phyloP scores from a whole-genome alignment of 345 rosid genomes.

The Populus alba region DNA sequence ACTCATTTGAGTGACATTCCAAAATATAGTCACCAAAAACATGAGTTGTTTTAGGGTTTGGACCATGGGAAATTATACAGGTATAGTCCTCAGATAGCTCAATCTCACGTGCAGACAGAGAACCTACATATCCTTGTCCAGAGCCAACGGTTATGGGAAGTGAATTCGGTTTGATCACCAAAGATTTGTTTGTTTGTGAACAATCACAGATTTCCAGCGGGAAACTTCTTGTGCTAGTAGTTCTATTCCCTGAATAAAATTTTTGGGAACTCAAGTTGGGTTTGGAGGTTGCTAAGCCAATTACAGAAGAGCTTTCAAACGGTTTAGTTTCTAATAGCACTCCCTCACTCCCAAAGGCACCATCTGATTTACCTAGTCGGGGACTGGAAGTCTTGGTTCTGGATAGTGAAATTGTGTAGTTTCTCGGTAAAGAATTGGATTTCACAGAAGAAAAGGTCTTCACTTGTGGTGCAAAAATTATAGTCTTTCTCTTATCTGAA shows the following conservation, averaged over 20 bases:
- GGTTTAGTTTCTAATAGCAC: conserved; percentile 35
- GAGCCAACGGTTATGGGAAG: conserved; percentile 19
- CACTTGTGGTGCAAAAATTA: conserved; percentile 62
- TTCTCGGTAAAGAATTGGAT: conserved; percentile 52
- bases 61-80: conserved; percentile 72
- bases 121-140: conserved; percentile 21
- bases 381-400: conserved; percentile 32
- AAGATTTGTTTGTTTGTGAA: conserved; percentile 6
- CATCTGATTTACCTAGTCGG: conserved; percentile 48
- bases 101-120: conserved; percentile 61
- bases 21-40: conserved; percentile 73
- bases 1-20: conserved; percentile 47
- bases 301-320: conserved; percentile 7
- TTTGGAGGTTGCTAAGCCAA: no score
- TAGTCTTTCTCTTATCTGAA: conserved; percentile 46
- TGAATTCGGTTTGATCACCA: conserved; percentile 14
- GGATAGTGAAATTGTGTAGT: conserved; percentile 38
- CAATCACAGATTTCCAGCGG: conserved; percentile 7
- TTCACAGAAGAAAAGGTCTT: conserved; percentile 32
- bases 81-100: conserved; percentile 95
- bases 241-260: conserved; percentile 15
- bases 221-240: background rate
- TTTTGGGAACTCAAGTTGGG: conserved; percentile 10
- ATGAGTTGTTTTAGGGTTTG: conserved; percentile 77
- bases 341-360: conserved; percentile 63